Percentiles rank a stretch among this genome's conserved stretches.
These are phyloP conservation scores for Balamuthia mandrillaris DNA, from an alignment of 208 protist species.

Conservation along the genomic window DNA sequence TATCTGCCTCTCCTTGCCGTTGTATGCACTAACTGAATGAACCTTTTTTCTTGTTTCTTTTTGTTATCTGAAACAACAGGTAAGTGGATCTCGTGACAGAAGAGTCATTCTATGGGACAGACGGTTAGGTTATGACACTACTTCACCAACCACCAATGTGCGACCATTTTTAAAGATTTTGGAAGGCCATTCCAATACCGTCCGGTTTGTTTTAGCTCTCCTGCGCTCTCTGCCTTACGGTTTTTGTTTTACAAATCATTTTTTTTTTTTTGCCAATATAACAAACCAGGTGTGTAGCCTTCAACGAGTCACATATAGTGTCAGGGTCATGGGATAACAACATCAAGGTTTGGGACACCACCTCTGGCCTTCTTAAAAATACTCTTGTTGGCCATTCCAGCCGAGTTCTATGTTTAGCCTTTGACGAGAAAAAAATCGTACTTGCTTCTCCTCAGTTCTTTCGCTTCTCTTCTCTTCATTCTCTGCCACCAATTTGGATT, in stretches of 20 bases:
- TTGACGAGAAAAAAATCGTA: constrained; percentile 15
- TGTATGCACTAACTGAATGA: no score
- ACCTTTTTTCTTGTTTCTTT: background rate
- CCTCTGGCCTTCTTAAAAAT: background rate
- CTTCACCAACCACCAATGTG: background rate
- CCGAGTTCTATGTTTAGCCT: background rate
- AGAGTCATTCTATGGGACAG: background rate
- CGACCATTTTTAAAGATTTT: background rate
- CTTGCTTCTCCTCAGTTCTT: background rate
- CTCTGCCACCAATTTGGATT: background rate
- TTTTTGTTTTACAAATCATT: no score
- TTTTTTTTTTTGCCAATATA: no score
- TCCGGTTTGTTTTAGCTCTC: background rate
- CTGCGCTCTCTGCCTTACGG: no score
- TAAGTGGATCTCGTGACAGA: background rate
- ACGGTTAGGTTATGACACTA: background rate
- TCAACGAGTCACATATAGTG: background rate
- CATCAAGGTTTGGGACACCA: background rate
- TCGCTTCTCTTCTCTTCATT: background rate
- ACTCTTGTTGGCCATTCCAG: background rate
- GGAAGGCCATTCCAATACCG: constrained; percentile 1
- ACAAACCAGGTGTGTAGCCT: background rate
- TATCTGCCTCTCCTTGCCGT: no score
- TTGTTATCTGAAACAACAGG: background rate
- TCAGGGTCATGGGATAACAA: background rate